These are phyloP conservation scores for Ehretia macrophylla DNA, from an alignment of 257 asterid genomes.

Conservation along the genomic window DNA sequence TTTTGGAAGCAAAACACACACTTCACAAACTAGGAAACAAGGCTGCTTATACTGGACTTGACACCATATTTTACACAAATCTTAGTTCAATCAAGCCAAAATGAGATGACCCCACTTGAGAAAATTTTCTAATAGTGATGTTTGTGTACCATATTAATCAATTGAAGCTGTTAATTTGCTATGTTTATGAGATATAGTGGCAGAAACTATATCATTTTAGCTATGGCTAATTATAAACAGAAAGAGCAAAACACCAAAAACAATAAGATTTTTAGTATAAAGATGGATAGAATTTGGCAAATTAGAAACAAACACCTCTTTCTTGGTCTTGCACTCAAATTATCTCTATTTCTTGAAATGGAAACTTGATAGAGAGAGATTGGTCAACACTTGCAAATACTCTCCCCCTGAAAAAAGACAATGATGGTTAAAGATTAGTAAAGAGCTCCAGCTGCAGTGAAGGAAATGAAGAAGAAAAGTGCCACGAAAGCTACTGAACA, in stretches of 20 bases:
- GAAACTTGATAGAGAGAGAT: conserved; percentile 20
- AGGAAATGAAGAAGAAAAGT: conserved; percentile 6
- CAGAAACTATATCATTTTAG: not conserved
- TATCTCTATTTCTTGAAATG: conserved; percentile 27
- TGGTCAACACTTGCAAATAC: conserved; percentile 16
- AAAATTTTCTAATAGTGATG: not conserved
- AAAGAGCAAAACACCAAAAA: too few species aligned
- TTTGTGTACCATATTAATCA: conserved; percentile 15
- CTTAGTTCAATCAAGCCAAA: conserved; percentile 3
- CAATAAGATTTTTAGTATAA: too few species aligned
- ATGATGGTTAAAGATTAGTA: conserved; percentile 12
- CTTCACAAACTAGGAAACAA: conserved; percentile 11
- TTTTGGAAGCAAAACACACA: conserved; percentile 26
- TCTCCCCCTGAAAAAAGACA: conserved; percentile 27
- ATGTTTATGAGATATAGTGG: not conserved
- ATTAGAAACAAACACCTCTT: too few species aligned
- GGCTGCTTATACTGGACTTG: too few species aligned
- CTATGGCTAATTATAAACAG: too few species aligned
- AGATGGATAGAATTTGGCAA: too few species aligned
- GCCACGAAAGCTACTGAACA: conserved; percentile 4
- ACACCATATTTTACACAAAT: not conserved
- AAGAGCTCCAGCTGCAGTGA: not conserved
- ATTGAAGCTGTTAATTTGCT: not conserved
- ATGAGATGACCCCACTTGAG: conserved; percentile 2
- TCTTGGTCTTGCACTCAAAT: not conserved